These are phyloP conservation scores for Fallopia convolvulus DNA, from an alignment of 148 eudicot genomes.

Conservation along the genomic window DNA sequence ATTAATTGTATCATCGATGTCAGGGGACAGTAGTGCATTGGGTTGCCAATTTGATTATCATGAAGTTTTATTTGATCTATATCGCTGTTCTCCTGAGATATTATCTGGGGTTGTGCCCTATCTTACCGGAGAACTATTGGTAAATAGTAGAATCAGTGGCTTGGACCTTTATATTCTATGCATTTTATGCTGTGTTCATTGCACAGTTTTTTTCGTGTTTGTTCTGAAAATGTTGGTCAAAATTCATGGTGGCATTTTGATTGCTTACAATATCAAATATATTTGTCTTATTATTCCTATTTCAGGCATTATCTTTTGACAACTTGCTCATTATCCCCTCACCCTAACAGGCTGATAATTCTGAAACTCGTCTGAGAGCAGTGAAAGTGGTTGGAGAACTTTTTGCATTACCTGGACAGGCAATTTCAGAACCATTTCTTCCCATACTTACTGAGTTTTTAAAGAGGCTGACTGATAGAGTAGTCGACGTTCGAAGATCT, in stretches of 20 bases:
- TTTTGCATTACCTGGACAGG: conserved; percentile 68
- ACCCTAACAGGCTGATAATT: conserved; percentile 58
- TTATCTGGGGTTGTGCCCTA: conserved; percentile 77
- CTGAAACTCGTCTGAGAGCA: conserved; percentile 72
- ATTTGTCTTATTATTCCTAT: background rate
- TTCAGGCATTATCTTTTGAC: background rate
- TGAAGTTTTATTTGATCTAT: conserved; percentile 67
- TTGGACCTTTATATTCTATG: background rate
- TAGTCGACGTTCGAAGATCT: conserved; percentile 72
- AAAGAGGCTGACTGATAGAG: conserved; percentile 86
- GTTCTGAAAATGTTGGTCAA: background rate
- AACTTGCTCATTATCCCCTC: background rate
- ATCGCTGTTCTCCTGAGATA: conserved; percentile 82
- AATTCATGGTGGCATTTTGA: background rate
- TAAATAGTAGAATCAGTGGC: conserved; percentile 25
- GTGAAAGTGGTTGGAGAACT: conserved; percentile 83
- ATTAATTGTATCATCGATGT: conserved; percentile 72
- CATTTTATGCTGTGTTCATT: background rate
- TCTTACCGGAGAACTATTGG: conserved; percentile 89
- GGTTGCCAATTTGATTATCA: conserved; percentile 63
- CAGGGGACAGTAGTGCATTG: conserved; percentile 50
- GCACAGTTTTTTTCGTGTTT: background rate
- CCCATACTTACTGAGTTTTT: conserved; percentile 80
- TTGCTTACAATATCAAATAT: background rate
- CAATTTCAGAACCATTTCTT: conserved; percentile 60